Conservation (phyloP, 2,329 filamentous ascomycete species). For the Pezicula carpinea region DNA sequence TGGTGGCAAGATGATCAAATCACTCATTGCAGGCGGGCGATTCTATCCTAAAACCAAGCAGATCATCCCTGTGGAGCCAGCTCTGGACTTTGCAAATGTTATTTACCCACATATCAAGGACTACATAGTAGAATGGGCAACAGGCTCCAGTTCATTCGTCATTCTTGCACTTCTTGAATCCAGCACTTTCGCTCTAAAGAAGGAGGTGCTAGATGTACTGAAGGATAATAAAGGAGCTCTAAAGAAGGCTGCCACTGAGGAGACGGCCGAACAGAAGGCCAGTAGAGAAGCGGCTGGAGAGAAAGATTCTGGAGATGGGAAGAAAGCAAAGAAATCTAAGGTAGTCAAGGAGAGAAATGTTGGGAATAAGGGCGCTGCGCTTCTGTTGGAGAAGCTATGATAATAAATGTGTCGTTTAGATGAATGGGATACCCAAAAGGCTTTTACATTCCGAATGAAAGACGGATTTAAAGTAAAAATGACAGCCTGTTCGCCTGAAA, state of each 20-base stretch:
- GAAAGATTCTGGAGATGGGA: constrained; percentile 38
- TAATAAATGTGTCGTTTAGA: constrained; percentile 1
- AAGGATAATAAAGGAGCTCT: constrained; percentile 70
- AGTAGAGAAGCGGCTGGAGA: constrained; percentile 41
- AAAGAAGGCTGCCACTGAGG: constrained; percentile 60
- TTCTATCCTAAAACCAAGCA: constrained; percentile 73
- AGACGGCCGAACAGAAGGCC: constrained; percentile 48
- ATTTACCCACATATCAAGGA: constrained; percentile 80
- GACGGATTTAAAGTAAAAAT: no score
- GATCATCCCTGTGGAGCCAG: constrained; percentile 66
- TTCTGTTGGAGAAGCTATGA: constrained; percentile 54
- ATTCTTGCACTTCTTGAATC: constrained; percentile 77
- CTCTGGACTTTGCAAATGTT: constrained; percentile 73
- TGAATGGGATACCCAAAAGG: constrained; percentile 5
- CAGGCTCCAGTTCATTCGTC: constrained; percentile 79
- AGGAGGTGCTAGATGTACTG: constrained; percentile 63
- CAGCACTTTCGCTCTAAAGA: constrained; percentile 60
- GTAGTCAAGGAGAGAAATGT: constrained; percentile 34
- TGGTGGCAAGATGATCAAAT: constrained; percentile 83
- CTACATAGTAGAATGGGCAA: constrained; percentile 77
- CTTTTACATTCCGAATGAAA: no score
- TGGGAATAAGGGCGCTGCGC: constrained; percentile 58
- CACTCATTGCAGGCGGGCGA: constrained; percentile 80
- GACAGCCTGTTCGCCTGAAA: no score
- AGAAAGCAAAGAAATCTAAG: constrained; percentile 40